These are phyloP conservation scores for Aspergillus hortae DNA, from an alignment of 2,329 filamentous ascomycete species.

Conservation along the genomic window DNA sequence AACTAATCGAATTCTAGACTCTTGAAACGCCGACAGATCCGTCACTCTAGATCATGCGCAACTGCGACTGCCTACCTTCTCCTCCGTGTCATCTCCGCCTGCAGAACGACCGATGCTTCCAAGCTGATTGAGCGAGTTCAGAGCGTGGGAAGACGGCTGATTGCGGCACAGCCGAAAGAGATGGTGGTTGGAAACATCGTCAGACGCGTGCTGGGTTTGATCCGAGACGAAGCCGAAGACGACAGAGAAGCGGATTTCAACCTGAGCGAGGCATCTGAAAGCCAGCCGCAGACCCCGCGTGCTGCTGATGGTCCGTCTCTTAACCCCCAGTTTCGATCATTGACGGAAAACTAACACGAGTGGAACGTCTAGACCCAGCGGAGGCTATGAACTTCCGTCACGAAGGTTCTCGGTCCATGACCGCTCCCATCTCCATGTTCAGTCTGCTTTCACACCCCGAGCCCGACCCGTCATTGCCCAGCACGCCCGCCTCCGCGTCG, in stretches of 20 bases:
- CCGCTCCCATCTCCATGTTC: constrained; percentile 71
- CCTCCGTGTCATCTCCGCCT: constrained; percentile 77
- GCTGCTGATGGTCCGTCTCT: constrained; percentile 31
- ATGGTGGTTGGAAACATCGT: constrained; percentile 94
- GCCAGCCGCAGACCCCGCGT: constrained; percentile 42
- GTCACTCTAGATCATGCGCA: constrained; percentile 81
- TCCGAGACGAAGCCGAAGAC: constrained; percentile 85
- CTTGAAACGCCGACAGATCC: constrained; percentile 86
- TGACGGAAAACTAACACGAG: constrained; percentile 9
- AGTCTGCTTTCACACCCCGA: constrained; percentile 73
- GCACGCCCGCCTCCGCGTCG: constrained; percentile 33
- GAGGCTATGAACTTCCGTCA: constrained; percentile 24
- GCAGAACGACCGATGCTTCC: constrained; percentile 72
- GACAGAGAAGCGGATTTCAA: constrained; percentile 64
- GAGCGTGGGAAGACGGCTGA: constrained; percentile 71
- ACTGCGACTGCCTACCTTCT: constrained; percentile 88
- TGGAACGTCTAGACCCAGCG: constrained; percentile 21
- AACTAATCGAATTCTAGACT: constrained; percentile 53
- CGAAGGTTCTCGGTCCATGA: constrained; percentile 46
- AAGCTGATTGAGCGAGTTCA: constrained; percentile 78
- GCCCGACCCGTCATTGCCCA: constrained; percentile 41
- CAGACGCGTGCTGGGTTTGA: constrained; percentile 80
- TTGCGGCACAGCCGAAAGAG: constrained; percentile 81
- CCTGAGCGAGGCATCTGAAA: constrained; percentile 59
- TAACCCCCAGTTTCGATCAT: background rate